Conservation (phyloP, 805 yeast species). For the Wickerhamomyces tratensis region DNA sequence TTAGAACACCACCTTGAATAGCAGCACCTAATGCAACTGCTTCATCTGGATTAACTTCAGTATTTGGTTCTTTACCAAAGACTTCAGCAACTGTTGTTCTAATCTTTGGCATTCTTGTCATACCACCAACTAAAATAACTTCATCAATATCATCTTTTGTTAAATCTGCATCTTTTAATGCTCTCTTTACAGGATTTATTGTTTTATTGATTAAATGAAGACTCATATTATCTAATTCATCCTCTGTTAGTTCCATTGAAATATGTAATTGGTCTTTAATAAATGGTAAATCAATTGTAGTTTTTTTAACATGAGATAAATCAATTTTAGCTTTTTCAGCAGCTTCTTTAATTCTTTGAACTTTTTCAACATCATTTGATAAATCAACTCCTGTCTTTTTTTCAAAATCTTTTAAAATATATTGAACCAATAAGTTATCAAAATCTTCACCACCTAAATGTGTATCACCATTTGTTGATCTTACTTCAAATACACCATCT, state of each 20-base stretch:
- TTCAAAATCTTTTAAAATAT: slow-evolving; percentile 45
- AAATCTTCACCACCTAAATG: slow-evolving; percentile 81
- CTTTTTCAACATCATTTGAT: slow-evolving; percentile 39
- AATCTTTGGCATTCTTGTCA: slow-evolving; percentile 85
- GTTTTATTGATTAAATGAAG: slow-evolving; percentile 59
- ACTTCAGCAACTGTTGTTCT: slow-evolving; percentile 48
- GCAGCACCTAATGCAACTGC: slow-evolving; percentile 92
- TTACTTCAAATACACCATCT: slow-evolving; percentile 70
- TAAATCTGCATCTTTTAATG: slow-evolving; percentile 65
- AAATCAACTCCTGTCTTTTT: slow-evolving; percentile 44
- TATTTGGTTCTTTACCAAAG: slow-evolving; percentile 58
- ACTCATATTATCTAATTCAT: slow-evolving; percentile 58
- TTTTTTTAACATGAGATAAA: slow-evolving; percentile 51
- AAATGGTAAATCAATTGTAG: slow-evolving; percentile 64
- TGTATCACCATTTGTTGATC: slow-evolving; percentile 78
- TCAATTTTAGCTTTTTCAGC: slow-evolving; percentile 74
- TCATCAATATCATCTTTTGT: slow-evolving; percentile 60
- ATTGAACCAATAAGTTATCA: slow-evolving; percentile 47
- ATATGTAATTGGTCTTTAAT: slow-evolving; percentile 54
- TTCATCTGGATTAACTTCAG: slow-evolving; percentile 80
- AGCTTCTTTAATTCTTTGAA: slow-evolving; percentile 68
- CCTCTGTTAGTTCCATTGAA: slow-evolving; percentile 47
- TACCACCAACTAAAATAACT: slow-evolving; percentile 75
- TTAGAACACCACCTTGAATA: slow-evolving; percentile 77
- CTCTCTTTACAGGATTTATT: slow-evolving; percentile 63